Percentiles rank a stretch among this genome's conserved stretches.
These are phyloP conservation scores for Sanghuangporus baumii DNA, from an alignment of 1,284 basidiomycete species.

Conservation along the genomic window DNA sequence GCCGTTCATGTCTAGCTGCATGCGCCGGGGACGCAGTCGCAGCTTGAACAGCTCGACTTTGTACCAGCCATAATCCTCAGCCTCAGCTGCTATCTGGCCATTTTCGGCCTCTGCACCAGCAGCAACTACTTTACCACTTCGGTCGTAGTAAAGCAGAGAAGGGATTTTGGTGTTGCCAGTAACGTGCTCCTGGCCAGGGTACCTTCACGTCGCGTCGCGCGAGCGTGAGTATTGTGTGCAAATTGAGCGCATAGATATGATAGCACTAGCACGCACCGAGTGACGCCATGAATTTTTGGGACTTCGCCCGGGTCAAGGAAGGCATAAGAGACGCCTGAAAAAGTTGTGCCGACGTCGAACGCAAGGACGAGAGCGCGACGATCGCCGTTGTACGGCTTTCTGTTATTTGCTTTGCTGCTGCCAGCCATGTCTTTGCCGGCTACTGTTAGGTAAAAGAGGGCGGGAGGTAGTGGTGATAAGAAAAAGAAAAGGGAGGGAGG, in stretches of 20 bases:
- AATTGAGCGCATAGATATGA: constrained; percentile 4
- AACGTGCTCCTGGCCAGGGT: constrained; percentile 76
- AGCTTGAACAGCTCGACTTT: constrained; percentile 75
- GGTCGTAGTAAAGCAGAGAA: constrained; percentile 67
- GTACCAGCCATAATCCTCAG: constrained; percentile 70
- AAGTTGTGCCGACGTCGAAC: constrained; percentile 72
- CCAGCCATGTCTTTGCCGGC: constrained; percentile 8
- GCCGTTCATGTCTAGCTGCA: constrained; percentile 76
- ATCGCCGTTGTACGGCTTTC: constrained; percentile 64
- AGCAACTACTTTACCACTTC: constrained; percentile 52
- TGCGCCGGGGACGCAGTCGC: constrained; percentile 63
- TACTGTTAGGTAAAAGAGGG: neutral
- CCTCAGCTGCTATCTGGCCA: constrained; percentile 48
- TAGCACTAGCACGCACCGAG: constrained; percentile 39
- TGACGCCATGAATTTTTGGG: constrained; percentile 69
- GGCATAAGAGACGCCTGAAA: constrained; percentile 71
- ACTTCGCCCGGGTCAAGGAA: constrained; percentile 69
- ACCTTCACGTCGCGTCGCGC: constrained; percentile 38
- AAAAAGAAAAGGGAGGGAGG: constrained; percentile 2
- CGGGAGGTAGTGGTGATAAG: constrained; percentile 3
- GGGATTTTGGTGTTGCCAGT: constrained; percentile 81
- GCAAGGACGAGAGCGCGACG: constrained; percentile 63
- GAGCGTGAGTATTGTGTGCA: neutral
- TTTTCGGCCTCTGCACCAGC: constrained; percentile 72
- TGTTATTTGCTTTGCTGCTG: constrained; percentile 33